Conservation (phyloP, 2,329 filamentous ascomycete genomes). For the Paecilomyces variotii region DNA sequence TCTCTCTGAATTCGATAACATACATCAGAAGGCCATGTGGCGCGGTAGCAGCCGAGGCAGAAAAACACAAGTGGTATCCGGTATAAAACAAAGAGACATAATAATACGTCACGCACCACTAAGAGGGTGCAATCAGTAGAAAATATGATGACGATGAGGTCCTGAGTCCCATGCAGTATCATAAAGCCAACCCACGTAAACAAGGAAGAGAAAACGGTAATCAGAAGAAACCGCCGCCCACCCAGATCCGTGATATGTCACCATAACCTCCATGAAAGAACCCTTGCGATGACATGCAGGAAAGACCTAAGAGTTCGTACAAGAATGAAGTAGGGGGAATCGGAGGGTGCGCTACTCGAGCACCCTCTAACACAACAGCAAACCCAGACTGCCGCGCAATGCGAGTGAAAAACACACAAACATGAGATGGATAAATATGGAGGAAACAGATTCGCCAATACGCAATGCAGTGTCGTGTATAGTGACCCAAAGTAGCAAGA, state of each 20-base stretch:
- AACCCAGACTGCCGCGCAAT: slow-evolving; percentile 24
- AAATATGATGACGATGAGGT: slow-evolving; percentile 1
- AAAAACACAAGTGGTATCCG: slow-evolving; percentile 4
- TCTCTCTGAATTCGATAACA: background rate
- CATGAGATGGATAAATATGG: slow-evolving; percentile 3
- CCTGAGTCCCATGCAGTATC: background rate
- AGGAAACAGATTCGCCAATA: slow-evolving; percentile 25
- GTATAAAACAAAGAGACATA: slow-evolving; percentile 4
- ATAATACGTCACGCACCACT: slow-evolving; percentile 1
- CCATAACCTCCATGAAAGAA: slow-evolving; percentile 11
- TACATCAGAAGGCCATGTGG: background rate
- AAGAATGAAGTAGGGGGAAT: slow-evolving; percentile 20
- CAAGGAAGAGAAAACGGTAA: background rate
- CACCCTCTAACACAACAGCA: slow-evolving; percentile 14
- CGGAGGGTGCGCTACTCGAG: slow-evolving; percentile 6
- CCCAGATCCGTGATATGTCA: background rate
- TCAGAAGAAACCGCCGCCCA: slow-evolving; percentile 1
- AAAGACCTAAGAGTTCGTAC: slow-evolving; percentile 21
- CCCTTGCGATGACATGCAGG: slow-evolving; percentile 11
- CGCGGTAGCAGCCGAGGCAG: background rate
- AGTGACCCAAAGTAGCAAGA: background rate
- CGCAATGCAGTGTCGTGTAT: slow-evolving; percentile 23
- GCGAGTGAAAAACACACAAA: slow-evolving; percentile 15
- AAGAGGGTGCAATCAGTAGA: background rate
- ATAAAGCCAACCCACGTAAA: background rate